Evolutionary conservation across 345 rosid genomes (phyloP).

Genomic region (Camelina sativa): DNA sequence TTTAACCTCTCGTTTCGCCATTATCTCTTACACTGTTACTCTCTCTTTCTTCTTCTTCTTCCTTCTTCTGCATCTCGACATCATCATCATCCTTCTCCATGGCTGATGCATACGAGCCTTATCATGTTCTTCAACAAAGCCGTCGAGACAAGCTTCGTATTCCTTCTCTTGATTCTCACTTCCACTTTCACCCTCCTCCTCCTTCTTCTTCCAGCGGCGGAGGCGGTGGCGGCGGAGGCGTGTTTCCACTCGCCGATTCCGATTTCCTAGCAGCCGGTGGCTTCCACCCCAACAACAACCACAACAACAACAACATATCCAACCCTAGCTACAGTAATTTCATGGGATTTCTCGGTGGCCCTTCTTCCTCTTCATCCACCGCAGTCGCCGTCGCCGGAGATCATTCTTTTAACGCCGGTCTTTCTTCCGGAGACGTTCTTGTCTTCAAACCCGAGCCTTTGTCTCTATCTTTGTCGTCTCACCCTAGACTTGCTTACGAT

Average conservation of each 20-base stretch:
- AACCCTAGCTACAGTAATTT: slow-evolving; percentile 59
- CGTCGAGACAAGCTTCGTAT: slow-evolving; percentile 88
- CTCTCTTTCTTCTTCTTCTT: slow-evolving; percentile 34
- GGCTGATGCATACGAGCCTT: slow-evolving; percentile 80
- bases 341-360: slow-evolving; percentile 50
- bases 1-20: slow-evolving; percentile 66
- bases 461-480: slow-evolving; percentile 71
- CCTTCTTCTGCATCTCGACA: slow-evolving; percentile 14
- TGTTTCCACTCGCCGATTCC: slow-evolving; percentile 59
- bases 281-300: slow-evolving; percentile 51
- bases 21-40: slow-evolving; percentile 61
- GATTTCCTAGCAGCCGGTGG: slow-evolving; percentile 57
- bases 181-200: slow-evolving; percentile 40
- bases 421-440: slow-evolving; percentile 49
- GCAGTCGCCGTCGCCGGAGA: slow-evolving; percentile 40
- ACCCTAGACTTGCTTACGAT: slow-evolving; percentile 47
- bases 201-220: slow-evolving; percentile 38
- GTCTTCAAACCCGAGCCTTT: slow-evolving; percentile 64
- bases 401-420: slow-evolving; percentile 47
- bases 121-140: slow-evolving; percentile 92
- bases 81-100: slow-evolving; percentile 7
- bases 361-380: slow-evolving; percentile 42
- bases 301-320: slow-evolving; percentile 50
- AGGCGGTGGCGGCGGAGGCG: slow-evolving; percentile 30
- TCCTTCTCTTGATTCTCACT: slow-evolving; percentile 44